These are phyloP conservation scores for Exophiala lecanii-corni DNA, from an alignment of 2,329 filamentous ascomycete species.

Conservation along the genomic window DNA sequence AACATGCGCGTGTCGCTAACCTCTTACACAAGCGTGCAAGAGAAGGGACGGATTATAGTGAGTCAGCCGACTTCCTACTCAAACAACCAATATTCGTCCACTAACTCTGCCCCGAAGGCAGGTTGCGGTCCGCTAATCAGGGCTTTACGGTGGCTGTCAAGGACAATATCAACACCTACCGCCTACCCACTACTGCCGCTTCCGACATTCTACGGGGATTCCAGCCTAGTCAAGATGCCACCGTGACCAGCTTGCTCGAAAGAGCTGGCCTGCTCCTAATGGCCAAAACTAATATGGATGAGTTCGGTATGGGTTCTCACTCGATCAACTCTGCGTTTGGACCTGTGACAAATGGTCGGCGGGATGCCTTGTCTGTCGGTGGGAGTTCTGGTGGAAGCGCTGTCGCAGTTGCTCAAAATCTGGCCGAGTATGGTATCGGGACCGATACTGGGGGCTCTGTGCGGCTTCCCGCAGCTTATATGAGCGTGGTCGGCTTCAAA, in stretches of 20 bases:
- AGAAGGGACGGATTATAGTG: background rate
- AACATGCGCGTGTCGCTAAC: background rate
- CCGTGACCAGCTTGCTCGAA: conserved; percentile 66
- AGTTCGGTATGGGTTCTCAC: conserved; percentile 93
- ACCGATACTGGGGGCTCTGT: conserved; percentile 93
- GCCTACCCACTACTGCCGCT: conserved; percentile 74
- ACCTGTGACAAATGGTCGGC: conserved; percentile 49
- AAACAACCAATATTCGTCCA: background rate
- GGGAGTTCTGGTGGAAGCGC: conserved; percentile 94
- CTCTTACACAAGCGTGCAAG: background rate
- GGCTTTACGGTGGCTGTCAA: conserved; percentile 57
- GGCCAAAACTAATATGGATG: conserved; percentile 89
- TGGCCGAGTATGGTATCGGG: conserved; percentile 60
- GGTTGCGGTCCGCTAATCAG: conserved; percentile 15
- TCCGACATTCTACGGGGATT: conserved; percentile 70
- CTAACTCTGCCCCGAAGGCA: conserved; percentile 7
- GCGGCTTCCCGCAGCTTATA: conserved; percentile 81
- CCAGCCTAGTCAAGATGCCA: conserved; percentile 74
- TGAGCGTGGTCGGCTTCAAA: conserved; percentile 78
- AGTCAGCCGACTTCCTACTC: background rate
- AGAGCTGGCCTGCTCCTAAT: conserved; percentile 58
- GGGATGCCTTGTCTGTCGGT: conserved; percentile 61
- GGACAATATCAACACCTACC: conserved; percentile 67
- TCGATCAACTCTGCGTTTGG: conserved; percentile 65
- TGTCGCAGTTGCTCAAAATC: conserved; percentile 58